Conservation (phyloP, 495 filamentous ascomycete genomes). For the Trichoderma reesei region DNA sequence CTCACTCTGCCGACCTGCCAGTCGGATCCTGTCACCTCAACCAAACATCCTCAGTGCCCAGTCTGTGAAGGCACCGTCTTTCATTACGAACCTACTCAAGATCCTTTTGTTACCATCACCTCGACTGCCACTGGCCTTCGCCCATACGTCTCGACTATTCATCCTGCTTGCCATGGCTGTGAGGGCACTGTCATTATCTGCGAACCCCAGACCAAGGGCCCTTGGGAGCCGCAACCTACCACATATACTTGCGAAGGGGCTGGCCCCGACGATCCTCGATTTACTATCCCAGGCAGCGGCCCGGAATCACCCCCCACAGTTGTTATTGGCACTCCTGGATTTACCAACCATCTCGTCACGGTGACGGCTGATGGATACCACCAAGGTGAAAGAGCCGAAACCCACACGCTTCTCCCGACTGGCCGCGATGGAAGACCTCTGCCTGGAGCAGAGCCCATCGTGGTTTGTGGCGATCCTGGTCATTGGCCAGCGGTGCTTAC, state of each 20-base stretch:
- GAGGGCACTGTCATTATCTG: conserved; percentile 8
- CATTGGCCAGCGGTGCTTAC: not conserved
- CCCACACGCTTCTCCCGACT: not conserved
- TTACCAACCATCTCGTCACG: not conserved
- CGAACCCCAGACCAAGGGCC: not conserved
- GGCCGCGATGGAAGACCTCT: not conserved
- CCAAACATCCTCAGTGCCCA: not conserved
- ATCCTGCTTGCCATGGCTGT: conserved; percentile 2
- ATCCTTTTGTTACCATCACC: not conserved
- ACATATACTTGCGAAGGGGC: not conserved
- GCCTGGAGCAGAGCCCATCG: not conserved
- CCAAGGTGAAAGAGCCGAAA: not conserved
- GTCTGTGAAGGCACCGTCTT: conserved; percentile 7
- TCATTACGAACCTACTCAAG: conserved; percentile 8
- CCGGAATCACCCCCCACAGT: not conserved
- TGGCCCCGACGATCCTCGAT: not conserved
- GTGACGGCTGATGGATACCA: not conserved
- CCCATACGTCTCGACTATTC: conserved; percentile 2
- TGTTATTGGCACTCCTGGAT: not conserved
- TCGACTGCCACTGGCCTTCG: not conserved
- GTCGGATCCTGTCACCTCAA: not conserved
- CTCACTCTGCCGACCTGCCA: conserved; percentile 4
- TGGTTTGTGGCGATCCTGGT: not conserved
- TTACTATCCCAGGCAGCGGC: conserved; percentile 3
- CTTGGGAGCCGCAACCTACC: not conserved